Evolutionary conservation across 164 flowering plant genomes (phyloP).

Genomic region (Protea cynaroides): DNA sequence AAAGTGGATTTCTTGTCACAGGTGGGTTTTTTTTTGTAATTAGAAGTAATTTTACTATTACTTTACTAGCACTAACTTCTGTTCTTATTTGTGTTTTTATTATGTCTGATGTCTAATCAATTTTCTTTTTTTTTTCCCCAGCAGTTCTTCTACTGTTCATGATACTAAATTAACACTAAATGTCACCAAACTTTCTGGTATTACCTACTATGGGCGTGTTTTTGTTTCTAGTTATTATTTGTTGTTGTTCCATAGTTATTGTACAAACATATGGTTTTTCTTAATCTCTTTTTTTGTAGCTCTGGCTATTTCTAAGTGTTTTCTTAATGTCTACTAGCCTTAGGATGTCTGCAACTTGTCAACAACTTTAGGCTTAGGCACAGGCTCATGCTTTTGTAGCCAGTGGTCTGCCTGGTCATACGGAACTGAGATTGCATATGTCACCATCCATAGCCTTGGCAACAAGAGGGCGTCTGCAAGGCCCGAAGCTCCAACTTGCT

Average conservation of each 20-base stretch:
- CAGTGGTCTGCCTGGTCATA: conserved; percentile 76
- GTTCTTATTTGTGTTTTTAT: no score
- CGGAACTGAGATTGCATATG: conserved; percentile 79
- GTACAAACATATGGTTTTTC: not conserved
- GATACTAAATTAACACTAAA: conserved; percentile 88
- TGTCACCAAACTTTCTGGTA: conserved; percentile 96
- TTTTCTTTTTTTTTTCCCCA: conserved; percentile 9
- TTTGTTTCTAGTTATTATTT: not conserved
- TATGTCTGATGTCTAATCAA: not conserved
- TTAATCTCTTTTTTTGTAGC: conserved; percentile 44
- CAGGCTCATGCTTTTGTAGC: conserved; percentile 86
- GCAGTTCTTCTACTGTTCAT: conserved; percentile 82
- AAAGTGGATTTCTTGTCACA: conserved; percentile 75
- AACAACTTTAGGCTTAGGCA: conserved; percentile 94
- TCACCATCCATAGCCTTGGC: conserved; percentile 95
- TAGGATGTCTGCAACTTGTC: conserved; percentile 96
- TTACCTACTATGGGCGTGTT: conserved; percentile 1
- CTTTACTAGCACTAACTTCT: no score
- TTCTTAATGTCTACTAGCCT: conserved; percentile 81
- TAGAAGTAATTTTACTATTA: not conserved
- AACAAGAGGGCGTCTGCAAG: conserved; percentile 83
- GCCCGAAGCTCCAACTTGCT: conserved; percentile 94
- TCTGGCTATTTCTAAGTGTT: conserved; percentile 90
- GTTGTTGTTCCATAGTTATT: not conserved
- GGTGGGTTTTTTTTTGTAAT: conserved; percentile 36